Evolutionary conservation across 1,284 basidiomycete species (phyloP), one percentile per base, ranked within the genome.

Genomic region (Binderoboletus segoi): DNA sequence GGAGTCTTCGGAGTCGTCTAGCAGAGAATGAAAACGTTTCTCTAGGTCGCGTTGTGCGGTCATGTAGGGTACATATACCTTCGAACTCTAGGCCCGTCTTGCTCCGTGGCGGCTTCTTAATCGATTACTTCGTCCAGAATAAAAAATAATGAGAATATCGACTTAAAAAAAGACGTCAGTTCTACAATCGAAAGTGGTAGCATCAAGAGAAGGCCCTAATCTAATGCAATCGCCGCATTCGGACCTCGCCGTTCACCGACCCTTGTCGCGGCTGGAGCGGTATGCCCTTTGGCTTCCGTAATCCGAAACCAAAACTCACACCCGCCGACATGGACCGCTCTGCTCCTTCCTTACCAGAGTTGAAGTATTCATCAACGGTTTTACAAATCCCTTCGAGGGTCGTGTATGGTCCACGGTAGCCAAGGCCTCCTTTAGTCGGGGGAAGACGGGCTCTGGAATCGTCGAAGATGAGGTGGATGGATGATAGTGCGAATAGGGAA

Each of bases 401-500:
- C 12, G 80, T 86, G 76, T 81, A 88, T 3, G 72, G 76, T 3
- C 84, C 82, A 35, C 69, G 66, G 64, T 89, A 91, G 28, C 87
- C 87, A 7, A 91, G 74, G 3, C 88, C 88, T 6, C 87, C 88
- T 50, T 83, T 74, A 51, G 75, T 73, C 0, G 85, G 81, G 11
- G 81, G 57, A 43, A 81, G 66, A 1, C 86, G 79, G 18, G 89
- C 88, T 30, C 84, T 79, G 15, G 85, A 83, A 66, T 89, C 87
- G 60, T 89, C 85, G 62, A 89, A 88, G 43, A 89, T 76, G 47
- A 89, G 71, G 63, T 91, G 89, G 10, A 86, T 75, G 47, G 75
- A 75, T 7, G 79, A 80, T n/a, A 91, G 75, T 12, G 78, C 75
- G 67, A 85, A 89, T 38, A 88, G 73, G 2, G 88, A 77, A 2